These are phyloP conservation scores for Lasiodiplodia sp. DNA, from an alignment of 2,329 filamentous ascomycete genomes.

Conservation along the genomic window DNA sequence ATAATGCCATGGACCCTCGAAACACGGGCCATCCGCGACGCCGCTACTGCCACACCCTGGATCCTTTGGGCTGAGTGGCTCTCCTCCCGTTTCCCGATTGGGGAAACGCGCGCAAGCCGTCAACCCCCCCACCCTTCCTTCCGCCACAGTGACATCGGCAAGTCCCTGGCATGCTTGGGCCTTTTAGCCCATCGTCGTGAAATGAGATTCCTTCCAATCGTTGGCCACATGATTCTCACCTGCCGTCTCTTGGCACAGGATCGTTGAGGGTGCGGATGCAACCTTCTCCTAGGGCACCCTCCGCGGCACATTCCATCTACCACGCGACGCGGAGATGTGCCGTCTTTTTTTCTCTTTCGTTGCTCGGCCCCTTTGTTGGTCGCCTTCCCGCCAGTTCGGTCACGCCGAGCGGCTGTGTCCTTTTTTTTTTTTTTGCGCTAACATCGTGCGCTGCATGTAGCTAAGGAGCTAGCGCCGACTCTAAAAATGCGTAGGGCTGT, in stretches of 20 bases:
- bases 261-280: neutral
- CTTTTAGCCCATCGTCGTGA: neutral
- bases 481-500: no score
- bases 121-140: neutral
- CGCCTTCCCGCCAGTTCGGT: no score
- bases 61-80: neutral
- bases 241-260: neutral
- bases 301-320: neutral
- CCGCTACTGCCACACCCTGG: neutral
- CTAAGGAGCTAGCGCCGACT: no score
- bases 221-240: neutral
- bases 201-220: neutral
- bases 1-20: neutral
- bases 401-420: no score
- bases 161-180: neutral
- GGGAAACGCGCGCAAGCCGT: neutral
- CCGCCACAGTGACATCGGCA: neutral
- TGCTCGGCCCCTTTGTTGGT: no score
- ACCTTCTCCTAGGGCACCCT: neutral
- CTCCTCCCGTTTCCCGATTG: neutral
- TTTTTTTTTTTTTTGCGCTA: no score
- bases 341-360: no score
- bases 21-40: neutral
- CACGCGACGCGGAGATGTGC: neutral
- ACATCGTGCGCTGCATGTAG: no score